Conservation (phyloP, 148 eudicot species). For the Vaccinium corymbosum region DNA sequence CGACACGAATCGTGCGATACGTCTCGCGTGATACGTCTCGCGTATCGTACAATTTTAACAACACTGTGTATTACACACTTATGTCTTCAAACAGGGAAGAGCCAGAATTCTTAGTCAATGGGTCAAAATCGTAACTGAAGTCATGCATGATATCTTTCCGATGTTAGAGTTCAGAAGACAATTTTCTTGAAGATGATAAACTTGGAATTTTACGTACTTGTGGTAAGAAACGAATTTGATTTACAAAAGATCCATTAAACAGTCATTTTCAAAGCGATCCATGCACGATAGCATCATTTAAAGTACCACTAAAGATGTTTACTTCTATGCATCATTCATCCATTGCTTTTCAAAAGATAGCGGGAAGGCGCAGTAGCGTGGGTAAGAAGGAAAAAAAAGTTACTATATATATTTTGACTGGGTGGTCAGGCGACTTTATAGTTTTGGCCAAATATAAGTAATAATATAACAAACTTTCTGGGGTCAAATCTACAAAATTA, state of each 20-base stretch:
- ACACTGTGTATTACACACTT: not conserved
- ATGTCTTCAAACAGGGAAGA: not conserved
- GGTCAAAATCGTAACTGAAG: not conserved
- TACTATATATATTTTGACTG: not conserved
- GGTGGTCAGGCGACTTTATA: not conserved
- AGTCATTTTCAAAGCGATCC: not conserved
- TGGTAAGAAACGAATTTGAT: not conserved
- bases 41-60: no score
- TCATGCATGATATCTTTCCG: not conserved
- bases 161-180: not conserved
- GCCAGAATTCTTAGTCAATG: not conserved
- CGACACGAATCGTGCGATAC: no score
- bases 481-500: no score
- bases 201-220: not conserved
- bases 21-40: no score
- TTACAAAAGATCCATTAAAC: not conserved
- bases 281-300: not conserved
- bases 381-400: not conserved
- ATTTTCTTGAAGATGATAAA: not conserved
- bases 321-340: not conserved
- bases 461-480: not conserved
- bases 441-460: not conserved
- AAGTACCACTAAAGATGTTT: not conserved
- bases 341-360: not conserved
- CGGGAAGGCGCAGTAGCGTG: no score